These are phyloP conservation scores for Paraleonurus japonicus DNA, from an alignment of 257 asterid genomes.

Conservation along the genomic window DNA sequence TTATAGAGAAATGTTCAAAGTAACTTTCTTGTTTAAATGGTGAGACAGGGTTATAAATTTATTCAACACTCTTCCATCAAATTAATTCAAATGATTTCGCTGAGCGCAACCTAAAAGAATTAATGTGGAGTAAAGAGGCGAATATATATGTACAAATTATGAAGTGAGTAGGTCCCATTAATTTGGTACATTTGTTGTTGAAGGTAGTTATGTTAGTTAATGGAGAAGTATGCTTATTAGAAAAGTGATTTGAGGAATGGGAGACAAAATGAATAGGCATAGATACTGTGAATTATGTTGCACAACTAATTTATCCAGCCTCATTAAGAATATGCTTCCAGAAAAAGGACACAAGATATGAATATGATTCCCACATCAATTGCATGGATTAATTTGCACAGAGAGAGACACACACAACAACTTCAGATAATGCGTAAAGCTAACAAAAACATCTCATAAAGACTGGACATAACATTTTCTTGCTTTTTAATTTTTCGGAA, in stretches of 20 bases:
- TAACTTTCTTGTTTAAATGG: too few species aligned
- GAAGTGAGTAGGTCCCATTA: not conserved
- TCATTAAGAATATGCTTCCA: conserved; percentile 8
- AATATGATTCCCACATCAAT: conserved; percentile 28
- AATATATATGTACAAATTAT: not conserved
- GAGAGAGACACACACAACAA: conserved; percentile 1
- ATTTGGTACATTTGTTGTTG: not conserved
- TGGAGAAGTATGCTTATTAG: conserved; percentile 13
- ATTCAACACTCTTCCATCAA: not conserved
- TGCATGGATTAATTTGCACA: conserved; percentile 7
- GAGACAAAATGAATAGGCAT: conserved; percentile 32
- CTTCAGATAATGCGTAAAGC: conserved; percentile 17
- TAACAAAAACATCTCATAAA: conserved; percentile 13
- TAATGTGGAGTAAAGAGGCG: not conserved
- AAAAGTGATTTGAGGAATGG: conserved; percentile 20
- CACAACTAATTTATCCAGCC: conserved; percentile 6
- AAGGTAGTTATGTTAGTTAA: conserved; percentile 32
- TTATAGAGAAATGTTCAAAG: too few species aligned
- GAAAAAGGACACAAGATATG: conserved; percentile 15
- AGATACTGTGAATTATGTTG: conserved; percentile 26
- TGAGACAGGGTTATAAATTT: too few species aligned
- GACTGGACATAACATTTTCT: not conserved
- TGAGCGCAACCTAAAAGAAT: not conserved
- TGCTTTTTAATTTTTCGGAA: not conserved
- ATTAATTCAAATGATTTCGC: not conserved